These are phyloP conservation scores for Colletotrichum destructivum DNA, from an alignment of 2,329 filamentous ascomycete genomes.

Conservation along the genomic window DNA sequence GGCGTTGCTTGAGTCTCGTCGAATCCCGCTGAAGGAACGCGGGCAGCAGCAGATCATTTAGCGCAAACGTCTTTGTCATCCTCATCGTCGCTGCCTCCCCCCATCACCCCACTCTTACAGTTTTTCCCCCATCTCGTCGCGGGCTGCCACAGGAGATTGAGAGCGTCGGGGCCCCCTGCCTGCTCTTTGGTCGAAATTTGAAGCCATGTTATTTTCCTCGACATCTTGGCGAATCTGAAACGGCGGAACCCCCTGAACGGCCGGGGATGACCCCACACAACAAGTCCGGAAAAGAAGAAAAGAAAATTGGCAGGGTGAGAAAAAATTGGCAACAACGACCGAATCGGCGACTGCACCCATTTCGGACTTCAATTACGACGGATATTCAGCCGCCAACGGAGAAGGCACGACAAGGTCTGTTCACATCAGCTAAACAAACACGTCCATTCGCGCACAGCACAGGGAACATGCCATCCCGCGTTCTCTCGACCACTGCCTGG, in stretches of 20 bases:
- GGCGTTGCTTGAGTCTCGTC: not conserved
- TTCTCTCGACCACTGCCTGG: not conserved
- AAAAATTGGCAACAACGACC: too few relatives aligned
- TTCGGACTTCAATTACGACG: too few relatives aligned
- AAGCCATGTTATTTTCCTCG: slow-evolving; percentile 40
- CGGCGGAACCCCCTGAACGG: slow-evolving; percentile 30
- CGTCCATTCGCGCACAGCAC: not conserved
- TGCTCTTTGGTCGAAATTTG: slow-evolving; percentile 27
- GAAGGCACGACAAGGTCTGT: slow-evolving; percentile 19
- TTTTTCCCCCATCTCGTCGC: not conserved
- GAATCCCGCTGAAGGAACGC: slow-evolving; percentile 36
- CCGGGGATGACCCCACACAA: slow-evolving; percentile 6
- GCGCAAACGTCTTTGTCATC: too few relatives aligned
- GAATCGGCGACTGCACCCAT: too few relatives aligned
- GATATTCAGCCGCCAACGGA: too few relatives aligned
- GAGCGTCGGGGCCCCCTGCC: slow-evolving; percentile 19
- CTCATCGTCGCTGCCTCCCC: not conserved
- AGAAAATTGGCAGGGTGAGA: too few relatives aligned
- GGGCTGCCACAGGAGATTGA: slow-evolving; percentile 25
- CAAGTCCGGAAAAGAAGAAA: not conserved
- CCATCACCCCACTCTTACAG: not conserved
- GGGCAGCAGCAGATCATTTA: slow-evolving; percentile 14
- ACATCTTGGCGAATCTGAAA: slow-evolving; percentile 41
- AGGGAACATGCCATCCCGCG: slow-evolving; percentile 33
- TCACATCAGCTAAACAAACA: not conserved